Conservation (phyloP, 164 flowering plant genomes). For the Sextonia rubra region DNA sequence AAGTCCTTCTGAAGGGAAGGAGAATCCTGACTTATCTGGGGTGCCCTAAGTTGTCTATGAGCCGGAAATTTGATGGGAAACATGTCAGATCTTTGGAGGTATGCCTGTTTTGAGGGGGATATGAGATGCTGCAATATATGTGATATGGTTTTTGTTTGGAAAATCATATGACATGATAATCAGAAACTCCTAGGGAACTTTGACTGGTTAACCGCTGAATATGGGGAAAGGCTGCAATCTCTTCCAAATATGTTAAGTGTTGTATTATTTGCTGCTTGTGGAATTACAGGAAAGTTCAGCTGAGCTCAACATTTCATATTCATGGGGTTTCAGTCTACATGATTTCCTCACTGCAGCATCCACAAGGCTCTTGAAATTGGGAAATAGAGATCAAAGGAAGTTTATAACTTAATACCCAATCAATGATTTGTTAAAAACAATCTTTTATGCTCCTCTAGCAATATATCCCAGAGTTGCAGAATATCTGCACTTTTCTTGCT, state of each 20-base stretch:
- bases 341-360: background rate
- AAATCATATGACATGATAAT: background rate
- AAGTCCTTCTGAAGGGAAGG: slow-evolving; percentile 17
- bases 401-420: background rate
- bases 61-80: slow-evolving; percentile 14
- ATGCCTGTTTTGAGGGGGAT: background rate
- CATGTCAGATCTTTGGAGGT: slow-evolving; percentile 8
- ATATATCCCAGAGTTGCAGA: background rate
- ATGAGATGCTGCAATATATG: background rate
- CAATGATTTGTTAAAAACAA: background rate
- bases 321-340: background rate
- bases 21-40: slow-evolving; percentile 15
- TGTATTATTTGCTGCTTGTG: background rate
- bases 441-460: background rate
- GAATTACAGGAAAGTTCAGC: background rate
- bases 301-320: background rate
- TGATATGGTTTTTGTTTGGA: background rate
- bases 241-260: too few relatives aligned
- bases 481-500: background rate
- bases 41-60: slow-evolving; percentile 12
- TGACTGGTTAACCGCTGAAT: background rate
- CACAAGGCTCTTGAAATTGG: slow-evolving; percentile 2
- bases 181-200: background rate
- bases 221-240: too few relatives aligned
- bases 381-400: background rate